Evolutionary conservation across 345 rosid genomes (phyloP), one percentile per base, ranked within the genome.

Genomic region (Arabis hirsuta): DNA sequence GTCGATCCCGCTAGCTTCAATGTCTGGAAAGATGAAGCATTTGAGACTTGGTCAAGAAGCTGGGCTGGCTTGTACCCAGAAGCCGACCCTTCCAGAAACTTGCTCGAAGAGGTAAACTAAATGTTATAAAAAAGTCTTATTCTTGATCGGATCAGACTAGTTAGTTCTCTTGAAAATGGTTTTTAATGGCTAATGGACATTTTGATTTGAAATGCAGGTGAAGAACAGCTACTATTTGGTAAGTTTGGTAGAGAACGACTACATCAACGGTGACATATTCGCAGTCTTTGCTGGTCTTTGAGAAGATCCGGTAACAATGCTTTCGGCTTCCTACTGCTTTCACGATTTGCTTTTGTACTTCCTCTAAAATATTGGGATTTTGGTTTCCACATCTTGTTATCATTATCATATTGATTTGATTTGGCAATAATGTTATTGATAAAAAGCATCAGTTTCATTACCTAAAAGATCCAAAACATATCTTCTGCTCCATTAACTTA

Each of bases 11-110:
- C 89, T 44, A 95, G 99, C 82, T 95, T 95, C 79, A 62, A 68
- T 68, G 88, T 90, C 61, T 95, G 97, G 99, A 95, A 95, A 84
- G 99, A 95, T 8, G 98, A 95, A 77, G 99, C 99, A 7, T 95
- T 95, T 12, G 96, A 87, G 71, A 90, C 87, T 59, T 95, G 99
- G 98, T 78, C 97, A 44, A 85, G 84, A 81, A 83, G 84, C 64
- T 95, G 99, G 99, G 96, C 92, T 71, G 29, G 77, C 48, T 71
- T 86, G 81, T 95, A 87, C 82, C 83, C 90, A 0, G 96, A 87
- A 55, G 92, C 82, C 6, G 97, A 88, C 56, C 72, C 83, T 7
- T 81, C 97, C 12, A 80, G 73, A 69, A 82, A 84, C 44, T 60
- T 92, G 83, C 90, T 95, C 1, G 86, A 86, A 75, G 87, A 91